Base-by-base conservation (phyloP, 140 eudicot species). In the Cichorium intybus region DNA sequence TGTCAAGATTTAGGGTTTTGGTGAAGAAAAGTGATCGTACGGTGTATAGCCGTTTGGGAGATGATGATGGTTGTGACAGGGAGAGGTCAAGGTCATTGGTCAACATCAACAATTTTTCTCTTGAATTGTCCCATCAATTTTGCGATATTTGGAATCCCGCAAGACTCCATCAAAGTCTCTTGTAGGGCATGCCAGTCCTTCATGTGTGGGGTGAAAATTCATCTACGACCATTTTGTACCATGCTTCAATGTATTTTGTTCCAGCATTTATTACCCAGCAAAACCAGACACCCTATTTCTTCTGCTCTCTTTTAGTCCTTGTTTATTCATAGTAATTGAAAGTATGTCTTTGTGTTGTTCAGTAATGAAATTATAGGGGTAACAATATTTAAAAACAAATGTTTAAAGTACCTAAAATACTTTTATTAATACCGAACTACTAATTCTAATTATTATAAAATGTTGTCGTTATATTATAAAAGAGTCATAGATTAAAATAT, bases 31-130 rank as follows among this genome's bases (percentile, higher is more conserved):
- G 75, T 72, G 79, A 82, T 82, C 78, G 75, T 65, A 70, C 78
- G 75, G 85, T 59, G 66, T 56, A 69, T 33, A 74, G 78, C 16
- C 56, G 60, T 65, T 50, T 17, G 65, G 64, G 64, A 14, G 48
- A 62, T 59, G 72, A 69, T 50, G 69, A 68, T 57, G 72, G 60
- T 33, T 31, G 47, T 49, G 74, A 75, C 78, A 72, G 66, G 52
- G 73, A 80, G 34, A 66, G 83, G 86, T 75, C 79, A 77, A 66
- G 61, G 59, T 75, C 77, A 79, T 77, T 65, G 69, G 82, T 77
- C 71, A 68, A 73, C 58, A 75, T 71, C 79, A 77, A 64, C 21
- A 62, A 68, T 72, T 63, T 55, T 56, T 75, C 70, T 6, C 12
- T 55, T 35, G 84, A 57, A 52, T 77, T 73, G 86, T 84, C 86